Evolutionary conservation across 345 rosid species (phyloP).

Genomic region (Acer yangbiense): DNA sequence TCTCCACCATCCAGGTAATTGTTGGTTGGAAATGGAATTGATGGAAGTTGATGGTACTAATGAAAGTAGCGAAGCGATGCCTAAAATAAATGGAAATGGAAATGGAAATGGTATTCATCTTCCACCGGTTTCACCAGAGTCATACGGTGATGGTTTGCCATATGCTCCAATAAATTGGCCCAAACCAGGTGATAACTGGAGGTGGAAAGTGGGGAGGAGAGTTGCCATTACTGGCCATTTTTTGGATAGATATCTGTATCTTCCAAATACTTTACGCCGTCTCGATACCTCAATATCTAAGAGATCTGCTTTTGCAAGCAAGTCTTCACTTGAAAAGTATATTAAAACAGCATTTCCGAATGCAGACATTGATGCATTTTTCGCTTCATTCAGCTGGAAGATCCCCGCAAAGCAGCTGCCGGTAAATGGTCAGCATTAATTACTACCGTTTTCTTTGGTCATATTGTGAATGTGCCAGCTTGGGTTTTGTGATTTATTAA

Average conservation of each 20-base stretch:
- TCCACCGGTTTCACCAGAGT: conserved; percentile 45
- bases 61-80: neutral
- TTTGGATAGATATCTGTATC: conserved; percentile 66
- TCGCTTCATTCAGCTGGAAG: conserved; percentile 75
- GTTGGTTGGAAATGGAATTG: conserved; percentile 30
- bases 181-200: conserved; percentile 61
- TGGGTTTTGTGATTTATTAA: conserved; percentile 8
- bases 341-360: conserved; percentile 45
- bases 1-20: neutral
- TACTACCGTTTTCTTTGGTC: neutral
- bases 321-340: conserved; percentile 48
- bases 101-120: conserved; percentile 24
- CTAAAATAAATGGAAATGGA: conserved; percentile 10
- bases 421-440: conserved; percentile 46
- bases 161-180: conserved; percentile 81
- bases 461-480: neutral
- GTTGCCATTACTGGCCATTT: conserved; percentile 36
- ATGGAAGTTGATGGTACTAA: conserved; percentile 34
- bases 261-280: conserved; percentile 47
- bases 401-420: conserved; percentile 40
- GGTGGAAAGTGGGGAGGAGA: conserved; percentile 68
- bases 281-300: neutral
- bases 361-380: conserved; percentile 56
- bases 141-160: conserved; percentile 62
- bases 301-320: conserved; percentile 46